phyloP scores from a whole-genome alignment of 2,329 filamentous ascomycete species.

The Paramyrothecium sp. region DNA sequence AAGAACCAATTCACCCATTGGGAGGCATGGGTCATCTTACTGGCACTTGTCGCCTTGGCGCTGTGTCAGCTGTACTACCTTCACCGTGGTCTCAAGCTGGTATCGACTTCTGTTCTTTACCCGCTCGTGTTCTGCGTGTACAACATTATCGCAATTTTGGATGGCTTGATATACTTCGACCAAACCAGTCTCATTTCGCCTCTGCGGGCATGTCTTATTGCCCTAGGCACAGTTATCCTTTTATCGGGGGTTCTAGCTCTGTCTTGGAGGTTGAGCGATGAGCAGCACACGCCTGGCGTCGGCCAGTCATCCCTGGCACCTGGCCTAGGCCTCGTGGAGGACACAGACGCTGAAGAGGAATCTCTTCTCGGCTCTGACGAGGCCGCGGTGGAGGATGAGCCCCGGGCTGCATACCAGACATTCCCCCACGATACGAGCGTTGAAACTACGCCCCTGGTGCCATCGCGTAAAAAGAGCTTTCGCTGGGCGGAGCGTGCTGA shows the following conservation, averaged over 20 bases:
- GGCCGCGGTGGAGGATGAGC: constrained; percentile 38
- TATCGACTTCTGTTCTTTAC: constrained; percentile 93
- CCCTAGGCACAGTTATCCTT: constrained; percentile 82
- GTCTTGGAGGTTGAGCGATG: constrained; percentile 88
- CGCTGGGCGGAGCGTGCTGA: constrained; percentile 69
- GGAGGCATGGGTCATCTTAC: constrained; percentile 89
- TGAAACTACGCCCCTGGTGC: constrained; percentile 35
- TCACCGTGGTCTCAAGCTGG: constrained; percentile 88
- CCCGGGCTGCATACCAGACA: constrained; percentile 41
- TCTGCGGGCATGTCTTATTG: constrained; percentile 76
- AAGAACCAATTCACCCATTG: constrained; percentile 93
- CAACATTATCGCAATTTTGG: constrained; percentile 97
- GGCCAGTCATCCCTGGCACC: constrained; percentile 73
- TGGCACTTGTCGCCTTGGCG: constrained; percentile 77
- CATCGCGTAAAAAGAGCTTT: constrained; percentile 46
- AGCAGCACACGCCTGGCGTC: constrained; percentile 60
- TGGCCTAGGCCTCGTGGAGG: constrained; percentile 77
- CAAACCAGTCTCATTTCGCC: constrained; percentile 78
- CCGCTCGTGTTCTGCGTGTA: constrained; percentile 98
- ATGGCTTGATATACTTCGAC: constrained; percentile 94
- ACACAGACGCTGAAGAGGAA: constrained; percentile 61
- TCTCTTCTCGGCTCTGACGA: constrained; percentile 50
- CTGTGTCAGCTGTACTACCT: constrained; percentile 93
- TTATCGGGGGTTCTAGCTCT: constrained; percentile 85
- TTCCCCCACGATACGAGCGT: constrained; percentile 37